Conservation (phyloP, 768 basidiomycete species). For the Hericium rajendrae region DNA sequence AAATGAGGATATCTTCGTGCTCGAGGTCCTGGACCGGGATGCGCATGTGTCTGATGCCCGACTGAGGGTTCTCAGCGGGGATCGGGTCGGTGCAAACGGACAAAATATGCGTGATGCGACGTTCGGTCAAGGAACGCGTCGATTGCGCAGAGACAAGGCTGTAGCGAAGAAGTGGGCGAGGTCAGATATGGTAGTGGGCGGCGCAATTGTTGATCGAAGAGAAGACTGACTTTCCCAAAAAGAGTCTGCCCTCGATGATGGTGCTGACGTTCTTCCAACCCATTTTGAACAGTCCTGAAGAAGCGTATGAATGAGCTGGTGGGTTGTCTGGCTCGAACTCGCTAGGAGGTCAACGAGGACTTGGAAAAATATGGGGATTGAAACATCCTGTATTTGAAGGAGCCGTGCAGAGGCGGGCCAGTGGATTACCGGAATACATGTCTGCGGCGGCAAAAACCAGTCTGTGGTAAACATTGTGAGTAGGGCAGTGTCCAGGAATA, state of each 20-base stretch:
- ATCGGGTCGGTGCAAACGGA: conserved; percentile 64
- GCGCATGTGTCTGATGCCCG: conserved; percentile 56
- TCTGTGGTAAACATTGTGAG: neutral
- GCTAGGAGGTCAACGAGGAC: neutral
- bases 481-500: neutral
- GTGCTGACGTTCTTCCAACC: conserved; percentile 34
- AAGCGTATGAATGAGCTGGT: neutral
- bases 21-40: conserved; percentile 29
- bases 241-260: conserved; percentile 56
- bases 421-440: neutral
- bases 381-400: conserved; percentile 1
- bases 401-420: neutral
- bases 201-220: conserved; percentile 3
- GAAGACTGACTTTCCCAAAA: conserved; percentile 63
- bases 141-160: conserved; percentile 63
- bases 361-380: neutral
- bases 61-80: conserved; percentile 59
- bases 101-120: conserved; percentile 63
- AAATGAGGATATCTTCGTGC: conserved; percentile 15
- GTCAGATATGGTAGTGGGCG: neutral
- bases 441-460: neutral
- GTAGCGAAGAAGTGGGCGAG: neutral
- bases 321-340: neutral
- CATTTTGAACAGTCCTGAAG: conserved; percentile 8
- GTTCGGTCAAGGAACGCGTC: conserved; percentile 59